phyloP scores from a whole-genome alignment of 495 filamentous ascomycete species.

The Aspergillus nidulans region DNA sequence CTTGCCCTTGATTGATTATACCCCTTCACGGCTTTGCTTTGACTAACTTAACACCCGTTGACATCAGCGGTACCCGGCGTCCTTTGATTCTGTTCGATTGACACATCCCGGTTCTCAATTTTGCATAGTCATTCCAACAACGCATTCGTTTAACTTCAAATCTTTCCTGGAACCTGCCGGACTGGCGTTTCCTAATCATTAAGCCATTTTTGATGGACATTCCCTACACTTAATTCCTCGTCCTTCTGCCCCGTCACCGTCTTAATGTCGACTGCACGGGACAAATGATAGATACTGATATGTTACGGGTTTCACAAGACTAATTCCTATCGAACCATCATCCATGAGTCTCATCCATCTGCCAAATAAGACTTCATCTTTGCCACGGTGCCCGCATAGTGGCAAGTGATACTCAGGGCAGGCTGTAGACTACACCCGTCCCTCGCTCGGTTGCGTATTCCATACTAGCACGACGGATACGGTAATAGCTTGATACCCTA shows the following conservation, averaged over 20 bases:
- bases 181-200: background rate
- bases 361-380: too few species aligned
- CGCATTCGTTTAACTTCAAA: background rate
- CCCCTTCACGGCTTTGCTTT: constrained; percentile 11
- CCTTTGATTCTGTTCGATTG: background rate
- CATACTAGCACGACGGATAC: background rate
- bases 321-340: too few species aligned
- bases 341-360: too few species aligned
- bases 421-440: background rate
- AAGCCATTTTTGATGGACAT: background rate
- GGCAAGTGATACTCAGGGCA: background rate
- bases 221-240: background rate
- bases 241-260: background rate
- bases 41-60: background rate
- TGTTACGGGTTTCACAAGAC: too few species aligned
- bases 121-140: constrained; percentile 8
- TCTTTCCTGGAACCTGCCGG: background rate
- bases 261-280: too few species aligned
- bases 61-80: background rate
- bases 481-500: background rate
- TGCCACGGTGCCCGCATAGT: too few species aligned
- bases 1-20: constrained; percentile 16
- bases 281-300: too few species aligned
- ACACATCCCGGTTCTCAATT: background rate
- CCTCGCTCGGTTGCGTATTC: too few species aligned